Percentiles rank a stretch among this genome's conserved stretches.
Conservation (phyloP, 179 eudicot species). For the Silene coronaria region DNA sequence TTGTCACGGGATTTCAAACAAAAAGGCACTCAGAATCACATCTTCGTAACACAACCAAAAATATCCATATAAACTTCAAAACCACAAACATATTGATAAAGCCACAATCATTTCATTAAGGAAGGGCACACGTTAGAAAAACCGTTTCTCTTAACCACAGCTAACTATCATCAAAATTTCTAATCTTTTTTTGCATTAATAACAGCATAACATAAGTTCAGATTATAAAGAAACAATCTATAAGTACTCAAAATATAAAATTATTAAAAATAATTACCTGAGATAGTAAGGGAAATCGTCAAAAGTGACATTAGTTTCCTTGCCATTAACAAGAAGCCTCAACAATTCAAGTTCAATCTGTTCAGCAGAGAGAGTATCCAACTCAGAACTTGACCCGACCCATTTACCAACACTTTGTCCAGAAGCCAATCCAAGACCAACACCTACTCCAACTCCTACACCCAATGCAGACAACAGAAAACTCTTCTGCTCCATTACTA, state of each 20-base stretch:
- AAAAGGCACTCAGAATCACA: background rate
- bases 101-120: no score
- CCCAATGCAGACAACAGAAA: slow-evolving; percentile 40
- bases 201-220: background rate
- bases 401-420: slow-evolving; percentile 42
- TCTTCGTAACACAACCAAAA: background rate
- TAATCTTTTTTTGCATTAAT: no score
- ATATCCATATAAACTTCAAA: background rate
- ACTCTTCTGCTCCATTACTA: slow-evolving; percentile 38
- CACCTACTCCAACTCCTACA: slow-evolving; percentile 38
- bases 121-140: no score
- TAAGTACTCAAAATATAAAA: no score
- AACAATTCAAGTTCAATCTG: slow-evolving; percentile 63
- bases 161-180: no score
- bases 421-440: slow-evolving; percentile 37
- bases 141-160: no score
- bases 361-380: slow-evolving; percentile 50
- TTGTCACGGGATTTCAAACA: background rate
- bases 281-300: slow-evolving; percentile 78
- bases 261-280: slow-evolving; percentile 33
- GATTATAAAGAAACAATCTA: background rate
- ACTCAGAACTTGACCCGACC: slow-evolving; percentile 31
- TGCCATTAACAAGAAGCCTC: slow-evolving; percentile 55
- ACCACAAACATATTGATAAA: background rate
- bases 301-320: slow-evolving; percentile 51